Conservation (phyloP, 164 flowering plant genomes). For the Aristolochia contorta region DNA sequence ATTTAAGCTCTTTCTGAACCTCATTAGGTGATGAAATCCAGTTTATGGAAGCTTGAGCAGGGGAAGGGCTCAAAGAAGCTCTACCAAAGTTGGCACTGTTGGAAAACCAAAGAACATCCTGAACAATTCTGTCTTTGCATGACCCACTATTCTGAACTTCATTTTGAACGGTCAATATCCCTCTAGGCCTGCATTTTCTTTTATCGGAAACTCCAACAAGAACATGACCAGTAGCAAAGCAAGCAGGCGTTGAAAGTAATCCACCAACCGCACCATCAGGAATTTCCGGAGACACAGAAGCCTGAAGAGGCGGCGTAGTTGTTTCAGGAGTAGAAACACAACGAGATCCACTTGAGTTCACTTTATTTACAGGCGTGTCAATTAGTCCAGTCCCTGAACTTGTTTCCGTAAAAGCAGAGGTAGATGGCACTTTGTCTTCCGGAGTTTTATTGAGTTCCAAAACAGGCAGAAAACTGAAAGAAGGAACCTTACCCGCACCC, state of each 20-base stretch:
- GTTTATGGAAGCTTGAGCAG: conserved; percentile 55
- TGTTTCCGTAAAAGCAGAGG: not conserved
- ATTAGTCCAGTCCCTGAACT: not conserved
- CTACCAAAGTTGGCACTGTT: conserved; percentile 9
- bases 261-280: conserved; percentile 31
- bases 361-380: conserved; percentile 29
- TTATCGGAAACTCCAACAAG: conserved; percentile 65
- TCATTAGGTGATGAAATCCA: conserved; percentile 58
- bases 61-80: conserved; percentile 31
- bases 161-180: conserved; percentile 54
- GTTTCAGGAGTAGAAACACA: conserved; percentile 17
- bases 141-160: conserved; percentile 7
- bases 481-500: conserved; percentile 11
- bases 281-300: conserved; percentile 78
- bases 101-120: conserved; percentile 6
- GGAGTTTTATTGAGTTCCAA: conserved; percentile 4
- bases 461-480: conserved; percentile 13
- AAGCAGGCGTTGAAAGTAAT: conserved; percentile 27
- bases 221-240: conserved; percentile 68
- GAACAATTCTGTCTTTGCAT: not conserved
- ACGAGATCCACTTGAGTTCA: conserved; percentile 19
- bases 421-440: conserved; percentile 9
- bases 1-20: conserved; percentile 15
- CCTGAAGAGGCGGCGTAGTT: conserved; percentile 60
- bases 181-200: conserved; percentile 79